A percentile compares a stretch with the other conserved stretches of the same genome.
Conservation (phyloP, 371 early-diverging fungal species). For the Mortierella sp. region DNA sequence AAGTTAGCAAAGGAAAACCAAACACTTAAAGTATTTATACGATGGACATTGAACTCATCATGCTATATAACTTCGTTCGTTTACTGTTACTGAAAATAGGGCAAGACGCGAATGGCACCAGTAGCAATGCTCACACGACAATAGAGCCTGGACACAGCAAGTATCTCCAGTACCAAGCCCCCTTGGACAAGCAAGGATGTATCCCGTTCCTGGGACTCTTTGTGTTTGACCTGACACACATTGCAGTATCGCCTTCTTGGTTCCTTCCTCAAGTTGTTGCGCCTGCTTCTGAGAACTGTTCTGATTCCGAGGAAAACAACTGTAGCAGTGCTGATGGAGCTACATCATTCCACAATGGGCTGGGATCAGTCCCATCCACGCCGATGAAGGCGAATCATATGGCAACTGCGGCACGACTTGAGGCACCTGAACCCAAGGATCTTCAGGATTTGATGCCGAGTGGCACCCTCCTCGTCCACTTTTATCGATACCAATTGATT, state of each 20-base stretch:
- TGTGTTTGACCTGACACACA: constrained; percentile 53
- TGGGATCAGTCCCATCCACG: neutral
- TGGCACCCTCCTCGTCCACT: constrained; percentile 37
- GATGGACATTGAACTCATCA: neutral
- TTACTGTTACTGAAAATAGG: neutral
- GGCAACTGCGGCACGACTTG: constrained; percentile 19
- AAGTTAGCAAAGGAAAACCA: neutral
- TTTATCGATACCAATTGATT: constrained; percentile 46
- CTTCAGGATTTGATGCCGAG: constrained; percentile 26
- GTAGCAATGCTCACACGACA: neutral
- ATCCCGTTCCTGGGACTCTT: constrained; percentile 54
- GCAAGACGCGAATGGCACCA: neutral
- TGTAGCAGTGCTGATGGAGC: neutral
- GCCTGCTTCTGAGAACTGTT: neutral
- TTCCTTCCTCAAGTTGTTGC: constrained; percentile 19
- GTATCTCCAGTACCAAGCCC: constrained; percentile 20
- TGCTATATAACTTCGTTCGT: neutral
- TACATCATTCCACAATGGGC: neutral
- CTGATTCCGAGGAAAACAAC: neutral
- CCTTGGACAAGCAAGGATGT: constrained; percentile 38
- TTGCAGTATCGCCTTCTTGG: constrained; percentile 45
- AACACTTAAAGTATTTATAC: neutral
- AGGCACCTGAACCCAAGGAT: constrained; percentile 41
- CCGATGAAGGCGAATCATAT: constrained; percentile 2
- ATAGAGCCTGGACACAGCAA: constrained; percentile 26